Conservation (phyloP, 2,329 filamentous ascomycete genomes). For the Arthroderma sp. region DNA sequence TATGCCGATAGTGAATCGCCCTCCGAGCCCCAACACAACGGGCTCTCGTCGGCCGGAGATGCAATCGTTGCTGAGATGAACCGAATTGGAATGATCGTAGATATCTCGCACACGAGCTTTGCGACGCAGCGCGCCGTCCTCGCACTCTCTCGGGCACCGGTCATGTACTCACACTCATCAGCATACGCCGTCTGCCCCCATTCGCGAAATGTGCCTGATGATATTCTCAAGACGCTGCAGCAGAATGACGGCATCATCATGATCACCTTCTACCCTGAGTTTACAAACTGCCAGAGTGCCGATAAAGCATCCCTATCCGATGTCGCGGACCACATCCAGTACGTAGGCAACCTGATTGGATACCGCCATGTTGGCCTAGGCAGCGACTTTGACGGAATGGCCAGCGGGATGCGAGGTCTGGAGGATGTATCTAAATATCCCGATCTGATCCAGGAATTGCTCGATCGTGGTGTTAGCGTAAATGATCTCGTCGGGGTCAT, state of each 20-base stretch:
- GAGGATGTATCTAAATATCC: conserved; percentile 81
- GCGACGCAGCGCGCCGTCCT: conserved; percentile 81
- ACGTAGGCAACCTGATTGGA: conserved; percentile 73
- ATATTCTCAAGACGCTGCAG: conserved; percentile 66
- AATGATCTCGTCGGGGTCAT: conserved; percentile 62
- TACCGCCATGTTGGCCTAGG: conserved; percentile 85
- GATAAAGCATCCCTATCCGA: conserved; percentile 59
- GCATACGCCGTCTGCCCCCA: conserved; percentile 72
- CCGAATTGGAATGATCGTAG: conserved; percentile 80
- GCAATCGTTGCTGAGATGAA: conserved; percentile 79
- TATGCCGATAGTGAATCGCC: conserved; percentile 72
- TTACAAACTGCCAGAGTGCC: conserved; percentile 49
- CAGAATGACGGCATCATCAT: conserved; percentile 65
- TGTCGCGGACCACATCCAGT: conserved; percentile 65
- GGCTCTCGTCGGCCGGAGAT: conserved; percentile 59
- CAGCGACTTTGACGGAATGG: conserved; percentile 69
- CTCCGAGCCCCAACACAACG: conserved; percentile 37
- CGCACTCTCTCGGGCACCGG: conserved; percentile 59
- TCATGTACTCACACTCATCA: conserved; percentile 83
- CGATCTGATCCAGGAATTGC: conserved; percentile 60
- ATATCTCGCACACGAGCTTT: conserved; percentile 64
- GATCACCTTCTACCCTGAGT: conserved; percentile 78
- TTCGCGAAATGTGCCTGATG: conserved; percentile 78
- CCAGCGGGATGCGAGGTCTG: conserved; percentile 53
- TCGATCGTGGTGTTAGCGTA: conserved; percentile 62